A percentile compares a stretch with the other conserved stretches of the same genome.
Conservation (phyloP, 225 moss, liverwort and hornwort genomes). For the Antitrichia curtipendula region DNA sequence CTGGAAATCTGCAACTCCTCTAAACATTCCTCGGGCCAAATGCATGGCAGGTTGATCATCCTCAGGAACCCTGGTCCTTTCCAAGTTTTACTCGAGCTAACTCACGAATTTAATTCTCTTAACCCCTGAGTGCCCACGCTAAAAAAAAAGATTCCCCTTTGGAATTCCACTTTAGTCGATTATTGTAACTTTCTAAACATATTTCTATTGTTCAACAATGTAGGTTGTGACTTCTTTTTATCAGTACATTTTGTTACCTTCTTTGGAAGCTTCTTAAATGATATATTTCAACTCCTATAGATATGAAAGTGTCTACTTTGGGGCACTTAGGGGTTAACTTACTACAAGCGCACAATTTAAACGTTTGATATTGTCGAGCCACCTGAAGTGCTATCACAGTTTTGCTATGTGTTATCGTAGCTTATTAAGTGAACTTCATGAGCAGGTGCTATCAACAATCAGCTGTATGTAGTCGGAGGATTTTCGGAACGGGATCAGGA, state of each 20-base stretch:
- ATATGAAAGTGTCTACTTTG: background rate
- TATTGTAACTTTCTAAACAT: background rate
- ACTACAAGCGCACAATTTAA: background rate
- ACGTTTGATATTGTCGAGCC: background rate
- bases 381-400: background rate
- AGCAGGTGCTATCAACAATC: constrained; percentile 84
- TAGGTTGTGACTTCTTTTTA: background rate
- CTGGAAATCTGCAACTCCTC: constrained; percentile 76
- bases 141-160: background rate
- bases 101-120: background rate
- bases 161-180: background rate
- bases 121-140: background rate
- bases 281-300: background rate
- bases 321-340: background rate
- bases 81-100: background rate
- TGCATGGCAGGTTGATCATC: constrained; percentile 75
- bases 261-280: background rate
- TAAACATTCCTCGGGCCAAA: constrained; percentile 76
- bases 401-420: background rate
- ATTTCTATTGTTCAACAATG: background rate
- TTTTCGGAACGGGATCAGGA: constrained; percentile 79
- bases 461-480: constrained; percentile 85
- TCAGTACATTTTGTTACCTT: background rate
- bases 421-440: background rate
- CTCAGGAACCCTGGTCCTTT: background rate